Base-by-base conservation (phyloP, 805 yeast genomes). In the Sporopachydermia quercuum region DNA sequence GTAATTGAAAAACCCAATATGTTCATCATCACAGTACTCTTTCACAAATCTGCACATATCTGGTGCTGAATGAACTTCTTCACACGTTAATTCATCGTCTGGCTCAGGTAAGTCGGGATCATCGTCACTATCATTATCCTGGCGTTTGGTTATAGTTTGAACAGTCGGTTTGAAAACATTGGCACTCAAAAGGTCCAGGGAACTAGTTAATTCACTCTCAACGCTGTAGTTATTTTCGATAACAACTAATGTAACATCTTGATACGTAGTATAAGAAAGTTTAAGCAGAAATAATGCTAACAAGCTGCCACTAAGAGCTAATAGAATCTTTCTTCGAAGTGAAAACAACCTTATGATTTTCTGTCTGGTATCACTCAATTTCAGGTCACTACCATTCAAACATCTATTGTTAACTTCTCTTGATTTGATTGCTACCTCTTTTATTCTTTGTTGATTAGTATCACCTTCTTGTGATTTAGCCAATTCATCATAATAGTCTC, bases 21-120 rank as follows among this genome's bases (percentile, higher is more conserved):
- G 48, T 3, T 51, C 59, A 8, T 44, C 44, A 15, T 42, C 41
- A 50, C 74, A 66, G 39, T 60, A 40, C 3, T 49, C 48, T 11
- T 34, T 42, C n/a, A 64, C 61, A 43, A 53, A 66, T 19, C 48
- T 47, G 44, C 75, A 70, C 41, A 59, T 58, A 23, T 65, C 58
- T 13, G 16, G 30, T 15, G 45, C 43, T 4, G 36, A 13, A 16
- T 37, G 5, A 16, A 18, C 37, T 15, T 34, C 37, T 38, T 13
- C 30, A 19, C 38, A 42, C 15, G 39, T 8, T 8, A 23, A 8
- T 8, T 23, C 30, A n/a, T n/a, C n/a, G n/a, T n/a, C n/a, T n/a
- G n/a, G n/a, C n/a, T n/a, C n/a, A n/a, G n/a, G n/a, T n/a, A n/a
- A n/a, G n/a, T n/a, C n/a, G n/a, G n/a, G n/a, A n/a, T n/a, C n/a